These are phyloP conservation scores for Glonium stellatum DNA, from an alignment of 495 filamentous ascomycete genomes.

Conservation along the genomic window DNA sequence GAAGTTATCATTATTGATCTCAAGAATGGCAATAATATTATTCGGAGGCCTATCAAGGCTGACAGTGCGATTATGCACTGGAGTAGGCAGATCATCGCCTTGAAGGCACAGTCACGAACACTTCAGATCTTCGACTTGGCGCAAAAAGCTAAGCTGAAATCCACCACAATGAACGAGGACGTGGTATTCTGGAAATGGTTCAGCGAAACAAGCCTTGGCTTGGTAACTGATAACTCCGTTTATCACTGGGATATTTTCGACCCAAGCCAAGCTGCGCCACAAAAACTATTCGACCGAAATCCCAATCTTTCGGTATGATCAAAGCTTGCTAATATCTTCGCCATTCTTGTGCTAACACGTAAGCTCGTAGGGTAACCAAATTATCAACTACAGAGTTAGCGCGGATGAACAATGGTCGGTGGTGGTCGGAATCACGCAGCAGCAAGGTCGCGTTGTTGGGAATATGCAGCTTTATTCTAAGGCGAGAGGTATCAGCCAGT, in stretches of 20 bases:
- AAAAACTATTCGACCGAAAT: conserved; percentile 90
- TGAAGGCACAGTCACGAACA: conserved; percentile 84
- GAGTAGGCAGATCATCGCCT: conserved; percentile 87
- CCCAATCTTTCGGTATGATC: conserved; percentile 66
- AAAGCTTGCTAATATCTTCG: neutral
- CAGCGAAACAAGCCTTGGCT: conserved; percentile 73
- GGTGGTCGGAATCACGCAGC: conserved; percentile 88
- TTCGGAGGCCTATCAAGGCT: conserved; percentile 91
- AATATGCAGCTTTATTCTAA: conserved; percentile 95
- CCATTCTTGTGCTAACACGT: neutral
- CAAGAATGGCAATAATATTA: conserved; percentile 88
- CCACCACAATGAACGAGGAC: conserved; percentile 90
- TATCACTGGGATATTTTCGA: conserved; percentile 98
- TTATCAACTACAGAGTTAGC: conserved; percentile 98
- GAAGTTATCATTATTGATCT: conserved; percentile 97
- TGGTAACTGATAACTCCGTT: conserved; percentile 83
- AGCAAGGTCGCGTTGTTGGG: conserved; percentile 86
- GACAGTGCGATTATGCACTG: conserved; percentile 99
- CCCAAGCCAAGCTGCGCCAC: conserved; percentile 56
- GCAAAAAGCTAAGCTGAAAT: conserved; percentile 88
- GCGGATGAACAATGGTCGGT: conserved; percentile 97
- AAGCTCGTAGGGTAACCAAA: conserved; percentile 70
- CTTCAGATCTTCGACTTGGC: conserved; percentile 96
- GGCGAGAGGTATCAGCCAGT: conserved; percentile 92
- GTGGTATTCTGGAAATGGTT: conserved; percentile 99